phyloP scores from a whole-genome alignment of 257 asterid species.

The Ligustrum vulgare region DNA sequence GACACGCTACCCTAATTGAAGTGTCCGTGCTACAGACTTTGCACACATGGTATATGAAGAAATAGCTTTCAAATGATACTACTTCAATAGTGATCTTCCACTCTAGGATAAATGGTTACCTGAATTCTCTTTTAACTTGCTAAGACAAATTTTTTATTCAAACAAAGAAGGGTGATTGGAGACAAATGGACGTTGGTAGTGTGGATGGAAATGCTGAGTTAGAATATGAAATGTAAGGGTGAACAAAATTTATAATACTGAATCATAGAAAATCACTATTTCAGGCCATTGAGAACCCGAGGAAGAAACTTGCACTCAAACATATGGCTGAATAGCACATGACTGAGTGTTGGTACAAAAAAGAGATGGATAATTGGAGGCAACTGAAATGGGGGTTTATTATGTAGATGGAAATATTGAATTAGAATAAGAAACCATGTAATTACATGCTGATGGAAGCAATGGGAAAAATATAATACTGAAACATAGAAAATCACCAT shows the following conservation, averaged over 20 bases:
- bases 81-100: no score
- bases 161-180: not conserved
- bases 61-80: not conserved
- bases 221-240: slow-evolving; percentile 11
- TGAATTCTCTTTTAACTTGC: not conserved
- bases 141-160: not conserved
- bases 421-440: slow-evolving; percentile 10
- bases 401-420: not conserved
- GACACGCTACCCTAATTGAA: no score
- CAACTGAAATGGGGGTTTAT: slow-evolving; percentile 3
- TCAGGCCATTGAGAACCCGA: slow-evolving; percentile 44
- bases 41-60: not conserved
- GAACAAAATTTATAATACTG: not conserved
- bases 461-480: not conserved
- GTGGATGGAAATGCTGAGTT: not conserved
- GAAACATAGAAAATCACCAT: slow-evolving; percentile 44
- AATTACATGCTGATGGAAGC: slow-evolving; percentile 7
- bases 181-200: not conserved
- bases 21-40: no score
- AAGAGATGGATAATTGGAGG: not conserved
- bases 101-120: not conserved
- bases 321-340: slow-evolving; percentile 93
- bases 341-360: slow-evolving; percentile 33
- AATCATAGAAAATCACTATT: slow-evolving; percentile 46
- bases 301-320: slow-evolving; percentile 84